Evolutionary conservation across 305 asterid species (phyloP).

Genomic region (Caryopteris hybrid): DNA sequence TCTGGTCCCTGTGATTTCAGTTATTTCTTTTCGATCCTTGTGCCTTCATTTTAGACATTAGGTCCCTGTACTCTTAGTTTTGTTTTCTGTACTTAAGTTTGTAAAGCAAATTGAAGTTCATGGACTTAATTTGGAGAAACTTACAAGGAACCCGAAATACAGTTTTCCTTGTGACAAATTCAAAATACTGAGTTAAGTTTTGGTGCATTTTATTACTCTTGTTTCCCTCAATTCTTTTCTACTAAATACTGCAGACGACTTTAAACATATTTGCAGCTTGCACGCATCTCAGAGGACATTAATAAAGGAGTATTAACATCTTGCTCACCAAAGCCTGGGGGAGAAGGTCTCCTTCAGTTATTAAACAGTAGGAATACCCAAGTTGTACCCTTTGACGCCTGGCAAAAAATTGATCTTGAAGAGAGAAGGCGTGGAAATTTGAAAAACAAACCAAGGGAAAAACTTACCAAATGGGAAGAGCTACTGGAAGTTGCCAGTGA

Average conservation of each 20-base stretch:
- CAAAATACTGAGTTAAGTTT: no score
- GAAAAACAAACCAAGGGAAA: conserved; percentile 70
- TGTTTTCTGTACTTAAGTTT: no score
- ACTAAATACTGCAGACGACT: not conserved
- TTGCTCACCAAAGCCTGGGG: conserved; percentile 52
- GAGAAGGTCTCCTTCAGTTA: conserved; percentile 55
- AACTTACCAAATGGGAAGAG: conserved; percentile 68
- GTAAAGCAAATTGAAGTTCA: no score
- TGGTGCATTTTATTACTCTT: not conserved
- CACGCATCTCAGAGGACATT: conserved; percentile 64
- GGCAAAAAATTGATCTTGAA: conserved; percentile 70
- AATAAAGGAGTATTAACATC: conserved; percentile 39
- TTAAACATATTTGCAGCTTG: conserved; percentile 41
- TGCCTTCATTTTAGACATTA: not conserved
- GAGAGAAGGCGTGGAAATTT: conserved; percentile 57
- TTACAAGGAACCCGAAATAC: no score
- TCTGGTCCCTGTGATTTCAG: not conserved
- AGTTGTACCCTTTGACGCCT: conserved; percentile 49
- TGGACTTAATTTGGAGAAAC: no score
- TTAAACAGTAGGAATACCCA: conserved; percentile 47
- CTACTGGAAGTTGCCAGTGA: conserved; percentile 46
- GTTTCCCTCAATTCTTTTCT: not conserved
- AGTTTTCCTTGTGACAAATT: no score
- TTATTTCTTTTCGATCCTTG: not conserved
- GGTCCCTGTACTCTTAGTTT: not conserved